Base-by-base conservation (phyloP, 352 stramenopile genomes). In the Globisporangium irregulare region DNA sequence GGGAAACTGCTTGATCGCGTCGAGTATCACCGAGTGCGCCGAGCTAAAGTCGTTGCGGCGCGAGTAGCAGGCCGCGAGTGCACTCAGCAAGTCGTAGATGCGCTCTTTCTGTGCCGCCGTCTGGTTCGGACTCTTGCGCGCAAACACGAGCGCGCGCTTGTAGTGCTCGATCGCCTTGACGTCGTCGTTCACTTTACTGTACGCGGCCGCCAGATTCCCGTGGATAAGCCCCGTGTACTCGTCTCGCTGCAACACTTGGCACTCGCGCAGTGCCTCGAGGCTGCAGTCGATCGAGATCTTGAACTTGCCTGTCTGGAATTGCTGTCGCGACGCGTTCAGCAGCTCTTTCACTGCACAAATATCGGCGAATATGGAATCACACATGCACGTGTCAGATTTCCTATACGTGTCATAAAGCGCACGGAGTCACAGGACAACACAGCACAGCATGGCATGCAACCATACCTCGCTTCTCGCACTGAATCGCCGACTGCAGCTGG, bases 221-320 rank as follows among this genome's bases (percentile, higher is more conserved):
- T 92, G 84, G 29, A 92, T 84, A 25, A 90, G 48, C 12, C 78
- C 81, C 48, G 78, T 90, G n/a, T 87, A 78, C 50, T 90, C 84
- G 65, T 79, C 78, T 43, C 85, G 86, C 36, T 80, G 69, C n/a
- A 92, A 72, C 48, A 73, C 25, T 27, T 90, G 75, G 20, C 74
- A 78, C 62, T 86, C 81, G 20, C 73, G 71, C 43, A 91, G 65
- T 10, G 83, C 83, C 18, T 72, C 72, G 18, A 78, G 48, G 32
- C 81, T 87, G 7, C 70, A 77, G 60, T 85, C 71, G 36, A 84
- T 75, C 36, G 83, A 83, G 6, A 76, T 62, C n/a, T 80, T 75
- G 61, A 80, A 87, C 53, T 88, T 89, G 34, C 75, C 69, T 1
- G 71, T 61, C 64, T 90, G 83, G 72, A 91, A 90, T 41, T 89